Conservation (phyloP, 2,329 filamentous ascomycete genomes). For the Epicoccum sorghinum region DNA sequence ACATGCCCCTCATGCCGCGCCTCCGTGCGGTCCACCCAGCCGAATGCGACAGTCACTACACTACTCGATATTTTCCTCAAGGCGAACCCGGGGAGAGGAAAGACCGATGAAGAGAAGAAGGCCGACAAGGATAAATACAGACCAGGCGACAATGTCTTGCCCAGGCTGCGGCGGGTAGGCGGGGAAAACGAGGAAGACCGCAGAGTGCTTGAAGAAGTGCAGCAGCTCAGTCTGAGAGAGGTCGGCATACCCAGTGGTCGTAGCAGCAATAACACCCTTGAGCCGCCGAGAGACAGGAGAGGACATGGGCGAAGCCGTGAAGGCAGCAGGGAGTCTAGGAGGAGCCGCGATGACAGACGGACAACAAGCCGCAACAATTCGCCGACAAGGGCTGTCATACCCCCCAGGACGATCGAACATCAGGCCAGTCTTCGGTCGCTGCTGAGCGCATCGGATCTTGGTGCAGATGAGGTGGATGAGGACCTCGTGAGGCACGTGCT, state of each 20-base stretch:
- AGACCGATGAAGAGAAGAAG: slow-evolving; percentile 72
- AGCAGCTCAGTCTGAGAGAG: slow-evolving; percentile 75
- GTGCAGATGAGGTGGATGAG: slow-evolving; percentile 78
- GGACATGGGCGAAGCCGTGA: slow-evolving; percentile 49
- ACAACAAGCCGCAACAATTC: slow-evolving; percentile 36
- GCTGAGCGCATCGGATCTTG: slow-evolving; percentile 78
- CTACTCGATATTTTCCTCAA: slow-evolving; percentile 86
- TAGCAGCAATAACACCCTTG: slow-evolving; percentile 49
- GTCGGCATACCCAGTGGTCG: slow-evolving; percentile 56
- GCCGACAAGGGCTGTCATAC: slow-evolving; percentile 29
- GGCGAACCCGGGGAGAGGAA: slow-evolving; percentile 77
- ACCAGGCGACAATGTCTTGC: slow-evolving; percentile 81
- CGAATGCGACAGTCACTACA: slow-evolving; percentile 89
- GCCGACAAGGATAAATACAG: slow-evolving; percentile 79
- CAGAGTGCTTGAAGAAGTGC: slow-evolving; percentile 72
- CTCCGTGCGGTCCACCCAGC: slow-evolving; percentile 80
- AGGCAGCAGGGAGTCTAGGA: slow-evolving; percentile 39
- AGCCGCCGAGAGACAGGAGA: slow-evolving; percentile 38
- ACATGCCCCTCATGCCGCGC: slow-evolving; percentile 95
- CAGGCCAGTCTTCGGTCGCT: slow-evolving; percentile 87
- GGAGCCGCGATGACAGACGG: slow-evolving; percentile 31
- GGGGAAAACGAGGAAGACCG: slow-evolving; percentile 70
- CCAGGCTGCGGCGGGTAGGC: slow-evolving; percentile 58
- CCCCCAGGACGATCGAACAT: slow-evolving; percentile 74
- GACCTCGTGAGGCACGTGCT: slow-evolving; percentile 90